Conservation (phyloP, 805 yeast genomes). For the Lachancea dasiensis region DNA sequence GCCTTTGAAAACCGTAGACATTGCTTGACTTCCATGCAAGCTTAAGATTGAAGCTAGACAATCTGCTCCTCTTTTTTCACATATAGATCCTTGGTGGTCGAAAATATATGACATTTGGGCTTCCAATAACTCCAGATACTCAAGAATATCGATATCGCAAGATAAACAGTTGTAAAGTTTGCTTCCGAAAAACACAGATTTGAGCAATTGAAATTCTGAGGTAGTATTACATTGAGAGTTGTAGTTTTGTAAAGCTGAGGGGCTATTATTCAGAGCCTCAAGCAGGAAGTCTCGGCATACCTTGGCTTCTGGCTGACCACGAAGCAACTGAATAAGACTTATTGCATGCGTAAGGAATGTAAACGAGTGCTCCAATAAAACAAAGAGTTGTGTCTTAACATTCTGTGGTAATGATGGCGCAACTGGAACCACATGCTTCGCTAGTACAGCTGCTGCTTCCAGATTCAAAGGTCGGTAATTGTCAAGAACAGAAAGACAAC, state of each 20-base stretch:
- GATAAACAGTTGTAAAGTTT: conserved; percentile 27
- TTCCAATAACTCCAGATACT: conserved; percentile 18
- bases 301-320: conserved; percentile 12
- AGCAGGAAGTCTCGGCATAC: conserved; percentile 14
- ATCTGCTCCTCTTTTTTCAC: conserved; percentile 6
- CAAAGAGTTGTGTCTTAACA: conserved; percentile 7
- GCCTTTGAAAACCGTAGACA: conserved; percentile 16
- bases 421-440: conserved; percentile 20
- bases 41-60: conserved; percentile 6
- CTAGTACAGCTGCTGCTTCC: conserved; percentile 12
- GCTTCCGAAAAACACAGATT: conserved; percentile 30
- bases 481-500: neutral
- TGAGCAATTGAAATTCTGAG: conserved; percentile 13
- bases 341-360: conserved; percentile 20
- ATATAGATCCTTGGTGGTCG: conserved; percentile 1
- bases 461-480: conserved; percentile 4
- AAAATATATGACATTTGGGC: conserved; percentile 20
- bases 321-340: conserved; percentile 13
- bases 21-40: conserved; percentile 8
- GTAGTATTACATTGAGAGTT: conserved; percentile 4
- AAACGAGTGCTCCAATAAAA: conserved; percentile 12
- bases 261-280: conserved; percentile 11
- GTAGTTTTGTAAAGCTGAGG: conserved; percentile 15
- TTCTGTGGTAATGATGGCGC: conserved; percentile 19
- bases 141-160: conserved; percentile 15